Evolutionary conservation across 148 eudicot species (phyloP), one percentile per base, ranked within the genome.

Genomic region (Cornus florida): DNA sequence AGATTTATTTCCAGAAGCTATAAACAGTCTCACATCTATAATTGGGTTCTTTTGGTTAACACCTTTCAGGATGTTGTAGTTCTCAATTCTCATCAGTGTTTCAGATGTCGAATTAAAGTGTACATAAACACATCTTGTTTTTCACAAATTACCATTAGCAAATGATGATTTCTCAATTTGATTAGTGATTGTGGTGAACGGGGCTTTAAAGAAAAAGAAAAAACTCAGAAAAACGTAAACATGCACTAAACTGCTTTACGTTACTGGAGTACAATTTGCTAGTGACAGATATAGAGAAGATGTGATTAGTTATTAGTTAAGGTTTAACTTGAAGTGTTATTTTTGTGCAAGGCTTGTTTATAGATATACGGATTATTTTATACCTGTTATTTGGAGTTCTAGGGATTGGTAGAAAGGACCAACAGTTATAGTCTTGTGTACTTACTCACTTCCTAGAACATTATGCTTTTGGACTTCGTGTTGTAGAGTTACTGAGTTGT

Each of bases 1-100:
- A 82, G 90, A 75, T 77, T 69, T 62, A 22, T 53, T 77, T 75
- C 14, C 72, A 69, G 16, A 66, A 43, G 32, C 19, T 20, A 6
- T 13, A 20, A 20, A 39, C 59, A 32, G 64, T 74, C 64, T 67
- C 28, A 23, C 56, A 11, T 76, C 28, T 67, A 39, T 69, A 66
- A 72, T 41, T 38, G 50, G 19, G 35, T 76, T 69, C 31, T 19
- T 20, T n/a, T n/a, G 2, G 20, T 62, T n/a, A 20, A 62, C 66
- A 62, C 24, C 66, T 62, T 0, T 4, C 8, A 62, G 66, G 23
- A 62, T 31, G 46, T 53, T 17, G 22, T 62, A 62, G 0, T 17
- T 19, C 66, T 60, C 65, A 60, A 3, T 39, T 39, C 7, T 39
- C 43, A 39, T 4, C 43, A 39, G 43, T 39, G 3, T 14, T 60